Evolutionary conservation across 805 yeast species (phyloP).

Genomic region (Candida methanosorbosa): DNA sequence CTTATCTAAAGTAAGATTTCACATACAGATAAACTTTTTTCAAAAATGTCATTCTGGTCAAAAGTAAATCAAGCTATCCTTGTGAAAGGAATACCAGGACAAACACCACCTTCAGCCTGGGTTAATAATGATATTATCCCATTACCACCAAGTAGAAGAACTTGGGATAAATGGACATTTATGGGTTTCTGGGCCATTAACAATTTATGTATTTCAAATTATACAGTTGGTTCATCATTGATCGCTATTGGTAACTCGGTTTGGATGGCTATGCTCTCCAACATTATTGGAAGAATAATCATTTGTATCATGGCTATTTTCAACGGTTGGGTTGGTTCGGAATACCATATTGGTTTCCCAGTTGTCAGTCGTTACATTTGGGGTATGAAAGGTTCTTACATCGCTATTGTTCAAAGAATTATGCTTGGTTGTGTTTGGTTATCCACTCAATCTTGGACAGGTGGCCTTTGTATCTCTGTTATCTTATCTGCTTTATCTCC

Average conservation of each 20-base stretch:
- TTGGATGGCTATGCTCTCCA: conserved; percentile 21
- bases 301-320: conserved; percentile 34
- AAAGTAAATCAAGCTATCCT: too few species aligned
- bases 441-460: conserved; percentile 36
- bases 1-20: too few species aligned
- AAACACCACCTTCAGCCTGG: too few species aligned
- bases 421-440: conserved; percentile 38
- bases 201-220: conserved; percentile 9
- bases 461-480: conserved; percentile 34
- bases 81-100: too few species aligned
- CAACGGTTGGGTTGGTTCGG: conserved; percentile 40
- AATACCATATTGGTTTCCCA: conserved; percentile 44
- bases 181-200: conserved; percentile 31
- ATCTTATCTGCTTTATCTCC: conserved; percentile 30
- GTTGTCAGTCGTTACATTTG: conserved; percentile 33
- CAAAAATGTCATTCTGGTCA: too few species aligned
- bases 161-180: conserved; percentile 34
- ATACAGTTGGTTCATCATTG: conserved; percentile 38
- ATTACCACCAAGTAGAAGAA: conserved; percentile 30
- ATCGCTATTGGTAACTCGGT: conserved; percentile 24
- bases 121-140: conserved; percentile 38
- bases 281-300: conserved; percentile 37
- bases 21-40: too few species aligned
- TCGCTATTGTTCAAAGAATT: conserved; percentile 35
- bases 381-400: conserved; percentile 36